These are phyloP conservation scores for Schizophyllum amplum DNA, from an alignment of 1,284 basidiomycete species.

Conservation along the genomic window DNA sequence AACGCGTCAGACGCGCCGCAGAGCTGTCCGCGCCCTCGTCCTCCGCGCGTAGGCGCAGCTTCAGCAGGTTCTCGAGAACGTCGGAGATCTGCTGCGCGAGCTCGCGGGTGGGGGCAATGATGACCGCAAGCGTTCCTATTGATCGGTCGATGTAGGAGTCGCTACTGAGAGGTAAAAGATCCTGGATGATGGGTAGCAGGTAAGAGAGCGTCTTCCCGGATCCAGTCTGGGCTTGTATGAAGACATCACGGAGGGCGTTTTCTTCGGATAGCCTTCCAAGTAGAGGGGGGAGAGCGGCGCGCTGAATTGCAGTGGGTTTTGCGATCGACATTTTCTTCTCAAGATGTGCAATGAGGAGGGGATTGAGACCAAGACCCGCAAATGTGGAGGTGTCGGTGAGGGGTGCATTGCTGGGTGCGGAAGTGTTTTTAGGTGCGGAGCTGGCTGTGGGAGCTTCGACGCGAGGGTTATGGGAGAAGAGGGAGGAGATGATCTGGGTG, in stretches of 20 bases:
- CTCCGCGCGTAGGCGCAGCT: constrained; percentile 64
- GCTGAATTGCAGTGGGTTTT: constrained; percentile 90
- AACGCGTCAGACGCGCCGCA: constrained; percentile 67
- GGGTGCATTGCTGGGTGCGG: constrained; percentile 79
- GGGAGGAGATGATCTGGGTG: constrained; percentile 81
- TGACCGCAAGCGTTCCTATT: constrained; percentile 91
- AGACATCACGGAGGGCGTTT: constrained; percentile 62
- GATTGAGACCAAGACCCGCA: constrained; percentile 70
- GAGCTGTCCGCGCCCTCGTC: constrained; percentile 43
- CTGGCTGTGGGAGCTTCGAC: constrained; percentile 34
- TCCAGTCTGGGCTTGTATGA: constrained; percentile 97
- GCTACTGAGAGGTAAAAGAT: constrained; percentile 83
- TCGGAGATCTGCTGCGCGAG: constrained; percentile 93
- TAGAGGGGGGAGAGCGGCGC: constrained; percentile 71
- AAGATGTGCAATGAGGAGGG: constrained; percentile 77
- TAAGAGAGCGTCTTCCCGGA: constrained; percentile 97
- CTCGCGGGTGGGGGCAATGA: constrained; percentile 93
- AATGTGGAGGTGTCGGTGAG: constrained; percentile 75
- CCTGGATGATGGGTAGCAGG: constrained; percentile 92
- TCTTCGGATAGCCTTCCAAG: constrained; percentile 37
- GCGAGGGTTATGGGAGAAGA: constrained; percentile 82
- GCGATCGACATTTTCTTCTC: constrained; percentile 74
- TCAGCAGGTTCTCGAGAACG: constrained; percentile 84
- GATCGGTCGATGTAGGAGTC: constrained; percentile 82
- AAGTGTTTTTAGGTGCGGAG: constrained; percentile 19